phyloP scores from a whole-genome alignment of 1,139 yeast genomes.

The Sugiyamaella pinicola region DNA sequence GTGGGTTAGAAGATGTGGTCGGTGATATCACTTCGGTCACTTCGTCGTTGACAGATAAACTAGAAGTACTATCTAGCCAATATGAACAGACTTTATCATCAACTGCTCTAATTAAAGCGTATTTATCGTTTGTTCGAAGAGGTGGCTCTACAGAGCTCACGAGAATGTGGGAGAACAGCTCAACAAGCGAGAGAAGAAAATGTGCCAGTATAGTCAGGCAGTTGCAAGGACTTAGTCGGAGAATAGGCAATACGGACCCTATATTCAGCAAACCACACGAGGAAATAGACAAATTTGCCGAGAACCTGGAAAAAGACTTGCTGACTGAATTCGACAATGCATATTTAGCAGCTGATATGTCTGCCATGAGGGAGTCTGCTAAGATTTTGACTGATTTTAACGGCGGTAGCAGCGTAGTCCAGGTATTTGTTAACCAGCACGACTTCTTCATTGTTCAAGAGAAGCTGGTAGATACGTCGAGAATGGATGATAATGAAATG shows the following conservation, averaged over 20 bases:
- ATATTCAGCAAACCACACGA: conserved; percentile 48
- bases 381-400: conserved; percentile 78
- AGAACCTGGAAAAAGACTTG: conserved; percentile 66
- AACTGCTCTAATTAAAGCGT: conserved; percentile 73
- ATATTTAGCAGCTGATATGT: conserved; percentile 57
- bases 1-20: conserved; percentile 60
- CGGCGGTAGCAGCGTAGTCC: conserved; percentile 82
- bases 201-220: conserved; percentile 74
- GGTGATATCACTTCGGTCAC: conserved; percentile 54
- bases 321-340: conserved; percentile 46
- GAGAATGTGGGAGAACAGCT: conserved; percentile 40
- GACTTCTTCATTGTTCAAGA: conserved; percentile 64
- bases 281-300: conserved; percentile 71
- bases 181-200: conserved; percentile 55
- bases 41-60: conserved; percentile 71
- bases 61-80: conserved; percentile 74
- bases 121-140: conserved; percentile 67
- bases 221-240: conserved; percentile 62
- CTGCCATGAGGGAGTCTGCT: conserved; percentile 78
- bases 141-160: conserved; percentile 60
- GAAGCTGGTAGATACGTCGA: conserved; percentile 43
- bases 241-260: conserved; percentile 51
- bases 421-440: conserved; percentile 79
- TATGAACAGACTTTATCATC: conserved; percentile 76
- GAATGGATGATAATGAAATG: conserved; percentile 43